Evolutionary conservation across 371 early-diverging fungal genomes (phyloP), one percentile per base, ranked within the genome.

Genomic region (Smittium culicis): DNA sequence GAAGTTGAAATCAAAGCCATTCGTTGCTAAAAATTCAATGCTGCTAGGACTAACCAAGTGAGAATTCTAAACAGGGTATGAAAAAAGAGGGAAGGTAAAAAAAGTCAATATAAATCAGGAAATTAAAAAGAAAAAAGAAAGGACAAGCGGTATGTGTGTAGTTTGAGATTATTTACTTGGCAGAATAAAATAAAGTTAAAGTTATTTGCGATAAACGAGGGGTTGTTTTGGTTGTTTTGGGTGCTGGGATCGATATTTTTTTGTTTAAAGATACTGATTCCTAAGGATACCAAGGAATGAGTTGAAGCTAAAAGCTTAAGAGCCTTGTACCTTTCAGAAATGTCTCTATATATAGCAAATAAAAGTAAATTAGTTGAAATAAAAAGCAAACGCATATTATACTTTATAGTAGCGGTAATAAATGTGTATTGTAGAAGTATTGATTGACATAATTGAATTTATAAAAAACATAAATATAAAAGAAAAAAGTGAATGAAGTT

Each of bases 1-100:
- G 16, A 79, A 79, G 69, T 87, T 87, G 67, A 94, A 86, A 72
- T 94, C 93, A 57, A 92, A 88, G 0, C 90, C 89, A 69, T 83
- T 86, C 64, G 86, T 82, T 1, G 85, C 85, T 55, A 96, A 74
- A 68, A 94, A 96, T 30, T 77, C 63, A 69, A 90, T 72, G 68
- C 88, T 89, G 16, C 68, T 69, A 0, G 89, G 83, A n/a, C 77
- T 78, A 27, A 92, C 83, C 27, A 71, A 62, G 64, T 71, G 77
- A 67, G 74, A 68, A 67, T 72, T 74, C 60, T 59, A 59, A 25
- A 59, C 16, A 59, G n/a, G n/a, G n/a, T n/a, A n/a, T n/a, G n/a
- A n/a, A n/a, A n/a, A n/a, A n/a, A n/a, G n/a, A n/a, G n/a, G n/a
- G n/a, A n/a, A n/a, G n/a, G n/a, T n/a, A n/a, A n/a, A n/a, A n/a